Conservation (phyloP, 352 stramenopile genomes). For the Phytophthora lateralis region DNA sequence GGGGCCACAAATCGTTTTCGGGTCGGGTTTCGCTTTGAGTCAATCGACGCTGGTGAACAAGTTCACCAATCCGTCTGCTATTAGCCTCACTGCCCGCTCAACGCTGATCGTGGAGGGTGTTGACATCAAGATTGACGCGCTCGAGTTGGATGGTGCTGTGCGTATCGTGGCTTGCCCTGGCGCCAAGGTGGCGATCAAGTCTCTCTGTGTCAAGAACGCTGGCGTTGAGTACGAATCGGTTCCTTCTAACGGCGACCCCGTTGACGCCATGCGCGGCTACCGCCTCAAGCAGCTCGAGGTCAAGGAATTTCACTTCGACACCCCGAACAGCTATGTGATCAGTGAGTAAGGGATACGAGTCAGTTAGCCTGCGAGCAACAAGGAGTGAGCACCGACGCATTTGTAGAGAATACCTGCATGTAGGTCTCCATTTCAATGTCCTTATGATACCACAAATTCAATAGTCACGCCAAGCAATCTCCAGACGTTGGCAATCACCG, state of each 20-base stretch:
- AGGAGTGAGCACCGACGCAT: not conserved
- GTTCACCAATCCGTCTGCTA: conserved; percentile 34
- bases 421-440: conserved; percentile 17
- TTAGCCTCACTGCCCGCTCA: conserved; percentile 53
- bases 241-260: conserved; percentile 23
- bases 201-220: conserved; percentile 50
- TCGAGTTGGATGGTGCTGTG: conserved; percentile 59
- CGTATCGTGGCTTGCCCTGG: conserved; percentile 49
- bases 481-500: not conserved
- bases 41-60: conserved; percentile 35
- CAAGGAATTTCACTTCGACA: conserved; percentile 51
- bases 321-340: conserved; percentile 54
- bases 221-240: conserved; percentile 51
- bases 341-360: conserved; percentile 29
- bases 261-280: conserved; percentile 70
- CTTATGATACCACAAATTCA: not conserved
- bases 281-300: conserved; percentile 40
- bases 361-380: too few species aligned
- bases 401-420: conserved; percentile 15
- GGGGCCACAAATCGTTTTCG: conserved; percentile 55
- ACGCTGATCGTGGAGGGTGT: conserved; percentile 58
- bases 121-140: conserved; percentile 44
- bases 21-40: conserved; percentile 43
- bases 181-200: conserved; percentile 48
- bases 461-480: not conserved